Percentiles rank a stretch among this genome's conserved stretches.
phyloP scores from a whole-genome alignment of 306 rosid genomes.

The Acacia crassicarpa region DNA sequence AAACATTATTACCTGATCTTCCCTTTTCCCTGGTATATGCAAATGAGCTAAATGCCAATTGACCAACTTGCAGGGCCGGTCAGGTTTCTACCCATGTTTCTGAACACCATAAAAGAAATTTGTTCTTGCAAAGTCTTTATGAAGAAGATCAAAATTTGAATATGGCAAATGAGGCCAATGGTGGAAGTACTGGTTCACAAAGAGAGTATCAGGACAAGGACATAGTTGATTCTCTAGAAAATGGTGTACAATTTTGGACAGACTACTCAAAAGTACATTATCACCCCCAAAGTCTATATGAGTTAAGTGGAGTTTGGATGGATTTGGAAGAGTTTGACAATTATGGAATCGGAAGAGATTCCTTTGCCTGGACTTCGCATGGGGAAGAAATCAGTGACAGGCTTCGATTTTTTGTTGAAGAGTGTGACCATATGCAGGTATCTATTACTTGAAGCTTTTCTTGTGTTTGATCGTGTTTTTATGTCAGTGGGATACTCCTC shows the following conservation, averaged over 20 bases:
- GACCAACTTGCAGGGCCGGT: slow-evolving; percentile 71
- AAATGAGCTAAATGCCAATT: slow-evolving; percentile 28
- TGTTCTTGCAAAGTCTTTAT: slow-evolving; percentile 74
- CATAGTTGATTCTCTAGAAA: slow-evolving; percentile 64
- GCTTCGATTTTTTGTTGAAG: slow-evolving; percentile 87
- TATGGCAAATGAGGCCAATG: slow-evolving; percentile 32
- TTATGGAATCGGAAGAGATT: slow-evolving; percentile 81
- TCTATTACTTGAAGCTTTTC: slow-evolving; percentile 10
- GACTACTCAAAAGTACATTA: slow-evolving; percentile 94
- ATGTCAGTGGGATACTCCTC: slow-evolving; percentile 2
- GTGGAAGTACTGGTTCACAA: slow-evolving; percentile 26
- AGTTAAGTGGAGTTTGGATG: slow-evolving; percentile 69
- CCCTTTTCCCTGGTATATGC: neutral
- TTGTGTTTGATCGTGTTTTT: neutral
- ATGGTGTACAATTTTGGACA: slow-evolving; percentile 72
- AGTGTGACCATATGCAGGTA: slow-evolving; percentile 91
- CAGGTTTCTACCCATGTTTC: slow-evolving; percentile 60
- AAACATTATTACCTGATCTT: neutral
- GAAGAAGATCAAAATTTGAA: slow-evolving; percentile 54
- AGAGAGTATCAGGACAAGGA: slow-evolving; percentile 62
- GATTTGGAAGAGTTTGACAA: slow-evolving; percentile 61
- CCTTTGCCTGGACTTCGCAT: slow-evolving; percentile 57
- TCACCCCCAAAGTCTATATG: slow-evolving; percentile 81
- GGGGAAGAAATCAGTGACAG: slow-evolving; percentile 85
- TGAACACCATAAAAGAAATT: slow-evolving; percentile 57